Percentiles rank a stretch among this genome's conserved stretches.
These are phyloP conservation scores for Cytauxzoon felis DNA, from an alignment of 169 alveolate genomes.

Conservation along the genomic window DNA sequence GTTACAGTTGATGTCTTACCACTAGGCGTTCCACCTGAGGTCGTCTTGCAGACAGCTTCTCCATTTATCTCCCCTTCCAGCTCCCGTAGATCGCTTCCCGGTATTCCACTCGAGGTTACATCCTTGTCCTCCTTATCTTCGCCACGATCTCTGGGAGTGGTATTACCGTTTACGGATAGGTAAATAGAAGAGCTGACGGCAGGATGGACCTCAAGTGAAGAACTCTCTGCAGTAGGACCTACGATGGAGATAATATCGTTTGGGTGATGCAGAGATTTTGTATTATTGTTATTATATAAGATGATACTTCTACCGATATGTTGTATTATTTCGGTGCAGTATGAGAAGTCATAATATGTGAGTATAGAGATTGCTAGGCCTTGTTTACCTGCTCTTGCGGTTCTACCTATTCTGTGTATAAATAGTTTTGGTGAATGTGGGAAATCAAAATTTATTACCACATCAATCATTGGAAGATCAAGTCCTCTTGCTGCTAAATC, in stretches of 20 bases:
- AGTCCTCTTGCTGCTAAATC: conserved; percentile 99
- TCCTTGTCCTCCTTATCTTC: too few species aligned
- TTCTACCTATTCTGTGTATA: conserved; percentile 98
- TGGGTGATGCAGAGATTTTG: too few species aligned
- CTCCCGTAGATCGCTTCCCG: too few species aligned
- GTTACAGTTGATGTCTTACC: too few species aligned
- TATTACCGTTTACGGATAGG: background rate
- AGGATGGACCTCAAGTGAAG: background rate
- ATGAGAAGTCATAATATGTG: conserved; percentile 52
- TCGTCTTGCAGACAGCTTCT: too few species aligned
- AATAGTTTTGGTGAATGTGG: conserved; percentile 92
- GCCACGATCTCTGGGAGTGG: too few species aligned
- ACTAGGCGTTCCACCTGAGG: too few species aligned
- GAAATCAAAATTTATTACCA: conserved; percentile 96
- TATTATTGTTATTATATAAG: background rate
- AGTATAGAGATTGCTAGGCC: conserved; percentile 58
- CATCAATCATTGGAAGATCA: conserved; percentile 95
- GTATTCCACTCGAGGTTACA: too few species aligned
- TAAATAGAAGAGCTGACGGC: background rate
- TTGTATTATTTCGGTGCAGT: conserved; percentile 23
- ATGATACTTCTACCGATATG: conserved; percentile 24
- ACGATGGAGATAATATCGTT: too few species aligned
- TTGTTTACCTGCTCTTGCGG: conserved; percentile 96
- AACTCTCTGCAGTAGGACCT: background rate
- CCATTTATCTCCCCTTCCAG: too few species aligned